phyloP scores from a whole-genome alignment of 2,329 filamentous ascomycete species.

The Ilyonectria sp. region DNA sequence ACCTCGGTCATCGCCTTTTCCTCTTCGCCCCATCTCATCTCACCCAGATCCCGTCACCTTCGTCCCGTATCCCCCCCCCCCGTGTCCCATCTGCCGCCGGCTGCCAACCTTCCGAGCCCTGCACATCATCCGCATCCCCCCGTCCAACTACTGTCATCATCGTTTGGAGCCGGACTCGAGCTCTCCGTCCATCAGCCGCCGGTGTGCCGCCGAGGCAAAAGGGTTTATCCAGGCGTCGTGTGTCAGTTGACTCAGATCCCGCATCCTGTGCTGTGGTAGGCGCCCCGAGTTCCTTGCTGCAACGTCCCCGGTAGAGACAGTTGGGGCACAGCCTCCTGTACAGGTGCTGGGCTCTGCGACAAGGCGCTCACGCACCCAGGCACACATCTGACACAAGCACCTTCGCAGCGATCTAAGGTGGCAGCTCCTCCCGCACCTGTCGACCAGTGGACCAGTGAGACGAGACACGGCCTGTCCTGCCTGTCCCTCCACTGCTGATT shows the following conservation, averaged over 20 bases:
- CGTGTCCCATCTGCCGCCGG: not conserved
- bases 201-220: conserved; percentile 12
- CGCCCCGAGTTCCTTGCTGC: conserved; percentile 30
- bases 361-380: conserved; percentile 37
- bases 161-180: conserved; percentile 4
- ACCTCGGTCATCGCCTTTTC: conserved; percentile 25
- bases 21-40: conserved; percentile 26
- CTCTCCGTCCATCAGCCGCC: not conserved
- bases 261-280: conserved; percentile 24
- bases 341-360: conserved; percentile 39
- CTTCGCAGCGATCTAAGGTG: conserved; percentile 29
- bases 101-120: not conserved
- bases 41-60: conserved; percentile 14
- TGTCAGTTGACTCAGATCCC: conserved; percentile 26
- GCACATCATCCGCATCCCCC: not conserved
- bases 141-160: not conserved
- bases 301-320: conserved; percentile 23
- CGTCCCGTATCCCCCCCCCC: not conserved
- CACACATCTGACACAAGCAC: conserved; percentile 39
- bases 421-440: conserved; percentile 22
- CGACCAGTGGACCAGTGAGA: conserved; percentile 20
- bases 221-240: conserved; percentile 6
- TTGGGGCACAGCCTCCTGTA: conserved; percentile 29
- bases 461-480: conserved; percentile 5
- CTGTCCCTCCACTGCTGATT: conserved; percentile 6